A percentile compares a stretch with the other conserved stretches of the same genome.
phyloP scores from a whole-genome alignment of 1,284 basidiomycete species.

The Leccinum colubrinum region DNA sequence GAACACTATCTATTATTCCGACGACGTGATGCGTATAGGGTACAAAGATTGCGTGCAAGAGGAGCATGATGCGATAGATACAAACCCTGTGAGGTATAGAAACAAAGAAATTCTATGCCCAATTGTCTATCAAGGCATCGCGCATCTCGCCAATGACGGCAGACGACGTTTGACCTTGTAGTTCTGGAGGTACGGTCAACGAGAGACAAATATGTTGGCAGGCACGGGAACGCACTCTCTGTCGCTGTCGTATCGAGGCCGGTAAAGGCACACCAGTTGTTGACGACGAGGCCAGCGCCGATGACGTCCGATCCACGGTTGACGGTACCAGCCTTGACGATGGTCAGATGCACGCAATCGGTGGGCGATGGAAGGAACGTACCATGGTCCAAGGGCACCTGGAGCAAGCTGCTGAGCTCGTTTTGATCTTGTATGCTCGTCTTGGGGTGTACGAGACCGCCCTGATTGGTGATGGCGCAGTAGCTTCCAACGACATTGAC shows the following conservation, averaged over 20 bases:
- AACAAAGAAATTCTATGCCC: constrained; percentile 56
- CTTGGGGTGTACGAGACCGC: constrained; percentile 96
- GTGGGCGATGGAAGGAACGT: constrained; percentile 32
- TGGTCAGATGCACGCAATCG: constrained; percentile 3
- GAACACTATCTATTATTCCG: constrained; percentile 15
- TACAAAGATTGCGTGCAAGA: constrained; percentile 23
- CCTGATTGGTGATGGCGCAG: constrained; percentile 93
- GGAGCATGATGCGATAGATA: background rate
- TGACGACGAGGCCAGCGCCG: constrained; percentile 96
- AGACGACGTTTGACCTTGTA: constrained; percentile 84
- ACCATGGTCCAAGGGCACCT: constrained; percentile 87
- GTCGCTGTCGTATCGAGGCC: constrained; percentile 97
- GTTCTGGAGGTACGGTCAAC: constrained; percentile 47
- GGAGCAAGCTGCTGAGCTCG: constrained; percentile 92
- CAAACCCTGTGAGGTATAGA: constrained; percentile 9
- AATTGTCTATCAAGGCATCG: constrained; percentile 91
- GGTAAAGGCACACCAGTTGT: constrained; percentile 98
- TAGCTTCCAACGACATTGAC: constrained; percentile 97
- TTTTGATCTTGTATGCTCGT: constrained; percentile 98
- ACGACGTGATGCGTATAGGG: constrained; percentile 12
- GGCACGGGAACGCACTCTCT: constrained; percentile 69
- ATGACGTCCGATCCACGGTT: constrained; percentile 98
- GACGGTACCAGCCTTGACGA: constrained; percentile 85
- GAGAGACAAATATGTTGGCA: background rate
- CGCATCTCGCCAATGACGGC: constrained; percentile 95